Base-by-base conservation (phyloP, 1,139 yeast genomes). In the Diutina scorzettiae region DNA sequence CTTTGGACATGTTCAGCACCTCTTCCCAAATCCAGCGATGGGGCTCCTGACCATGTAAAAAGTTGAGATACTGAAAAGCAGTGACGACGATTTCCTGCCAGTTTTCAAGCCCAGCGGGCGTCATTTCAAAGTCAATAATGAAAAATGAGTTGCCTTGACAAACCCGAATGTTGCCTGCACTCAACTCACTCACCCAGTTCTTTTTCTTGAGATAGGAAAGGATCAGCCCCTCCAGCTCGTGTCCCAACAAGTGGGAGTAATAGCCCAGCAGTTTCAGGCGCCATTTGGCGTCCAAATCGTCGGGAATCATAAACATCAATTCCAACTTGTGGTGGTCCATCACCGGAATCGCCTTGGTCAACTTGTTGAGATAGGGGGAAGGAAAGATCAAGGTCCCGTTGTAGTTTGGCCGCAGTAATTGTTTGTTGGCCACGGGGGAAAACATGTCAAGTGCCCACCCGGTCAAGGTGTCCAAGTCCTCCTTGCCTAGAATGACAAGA, bases 141-240 rank as follows among this genome's bases (percentile, higher is more conserved):
- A 89, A 83, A 20, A 75, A 59, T 3, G 84, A 81, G 45, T 73
- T 76, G 3, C 83, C 94, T 42, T 76, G 70, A 41, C 89, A 80
- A 11, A 86, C 73, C 36, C 77, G 72, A 29, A 37, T 18, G 19
- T 27, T 27, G 8, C 96, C 96, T 27, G 91, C 78, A 28, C 86
- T 75, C 43, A 91, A 69, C 14, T 75, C 80, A 48, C 76, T 81
- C 5, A 87, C 95, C 86, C 91, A 85, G 9, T 91, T 84, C 48
- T 72, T 65, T 36, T 65, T 61, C 60, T 87, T 89, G 48, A 89
- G 71, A 49, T 69, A 71, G 43, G 78, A 72, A 31, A 85, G 66
- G 16, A 91, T 60, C 1, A 96, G 85, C 1, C 97, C 97, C 43
- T 78, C 69, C 43, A 86, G 85, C 62, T 91, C 97, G 57, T 91